Base-by-base conservation (phyloP, 2,329 filamentous ascomycete species). In the Botrytis hyacinthi region DNA sequence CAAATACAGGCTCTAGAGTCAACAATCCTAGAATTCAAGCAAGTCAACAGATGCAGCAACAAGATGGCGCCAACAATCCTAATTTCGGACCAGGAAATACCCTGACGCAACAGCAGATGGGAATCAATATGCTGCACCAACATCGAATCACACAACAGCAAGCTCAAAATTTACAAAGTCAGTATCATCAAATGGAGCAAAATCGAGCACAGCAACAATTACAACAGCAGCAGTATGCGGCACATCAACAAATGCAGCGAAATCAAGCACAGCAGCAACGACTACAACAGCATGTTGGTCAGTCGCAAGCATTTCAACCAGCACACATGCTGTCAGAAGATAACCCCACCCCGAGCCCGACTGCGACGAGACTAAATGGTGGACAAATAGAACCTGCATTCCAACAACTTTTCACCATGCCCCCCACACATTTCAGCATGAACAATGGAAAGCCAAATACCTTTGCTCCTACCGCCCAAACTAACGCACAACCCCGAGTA, bases 401-500 rank as follows among this genome's bases (percentile, higher is more conserved):
- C 18, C 32, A 57, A 54, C 35, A 68, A 22, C 35, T 29, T 14
- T 18, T 68, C 26, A 4, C 16, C 42, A 32, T 20, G 8, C 42
- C 42, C 8, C 66, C 66, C 51, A 68, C 66, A 42, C 12, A 40
- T 20, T 57, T 29, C n/a, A 35, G 18, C 26, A 16, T 69, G 8
- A 37, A 26, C 12, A 20, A 16, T 32, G 66, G 66, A 59, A 69
- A 29, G 48, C 48, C 66, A 26, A 7, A 57, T 5, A 51, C 37
- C 40, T 69, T 57, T 54, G 26, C 48, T 7, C n/a, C 37, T 22
- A 12, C 48, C 20, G 6, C 26, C n/a, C 18, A n/a, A 60, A 95
- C 94, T 68, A 93, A 92, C 9, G 91, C 95, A 78, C 95, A 95
- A 20, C 90, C 99, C 2, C 91, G 96, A 84, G 93, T 92, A 3